Percentiles rank a stretch among this genome's conserved stretches.
phyloP scores from a whole-genome alignment of 2,329 filamentous ascomycete genomes.

The Cordyceps pruinosa region DNA sequence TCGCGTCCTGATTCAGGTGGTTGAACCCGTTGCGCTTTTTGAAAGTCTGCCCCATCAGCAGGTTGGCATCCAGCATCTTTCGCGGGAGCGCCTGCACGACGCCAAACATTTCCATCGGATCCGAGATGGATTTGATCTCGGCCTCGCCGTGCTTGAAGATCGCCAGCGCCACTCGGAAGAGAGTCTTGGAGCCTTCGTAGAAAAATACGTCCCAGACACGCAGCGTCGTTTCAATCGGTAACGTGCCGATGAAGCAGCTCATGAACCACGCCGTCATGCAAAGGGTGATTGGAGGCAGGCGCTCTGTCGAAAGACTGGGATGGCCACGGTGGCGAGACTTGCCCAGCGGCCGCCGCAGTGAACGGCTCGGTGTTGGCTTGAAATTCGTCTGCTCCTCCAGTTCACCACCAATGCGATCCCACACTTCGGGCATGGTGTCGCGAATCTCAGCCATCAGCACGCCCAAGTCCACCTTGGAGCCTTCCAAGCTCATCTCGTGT shows the following conservation, averaged over 20 bases:
- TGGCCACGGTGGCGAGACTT: constrained; percentile 34
- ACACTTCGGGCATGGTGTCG: constrained; percentile 75
- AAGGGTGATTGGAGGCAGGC: constrained; percentile 81
- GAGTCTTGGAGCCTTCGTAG: constrained; percentile 87
- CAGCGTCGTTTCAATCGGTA: constrained; percentile 85
- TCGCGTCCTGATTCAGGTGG: constrained; percentile 71
- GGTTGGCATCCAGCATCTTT: constrained; percentile 72
- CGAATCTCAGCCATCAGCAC: constrained; percentile 84
- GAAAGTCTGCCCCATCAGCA: constrained; percentile 76
- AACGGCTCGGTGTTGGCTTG: constrained; percentile 29
- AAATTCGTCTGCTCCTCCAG: constrained; percentile 46
- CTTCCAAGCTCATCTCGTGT: constrained; percentile 83
- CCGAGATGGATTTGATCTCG: constrained; percentile 70
- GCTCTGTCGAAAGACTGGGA: constrained; percentile 36
- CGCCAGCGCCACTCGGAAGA: constrained; percentile 84
- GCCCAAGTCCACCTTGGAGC: constrained; percentile 87
- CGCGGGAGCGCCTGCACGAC: constrained; percentile 84
- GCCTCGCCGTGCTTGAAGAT: constrained; percentile 84
- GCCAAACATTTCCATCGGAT: constrained; percentile 94
- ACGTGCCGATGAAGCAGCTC: constrained; percentile 88
- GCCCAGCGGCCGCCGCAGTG: constrained; percentile 30
- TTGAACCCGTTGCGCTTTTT: constrained; percentile 72
- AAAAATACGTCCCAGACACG: constrained; percentile 95
- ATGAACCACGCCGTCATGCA: constrained; percentile 97
- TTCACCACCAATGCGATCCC: constrained; percentile 80